Percentiles rank a stretch among this genome's conserved stretches.
Evolutionary conservation across 192 early-diverging fungal genomes (phyloP).

Genomic region (Dissophora globulifera): DNA sequence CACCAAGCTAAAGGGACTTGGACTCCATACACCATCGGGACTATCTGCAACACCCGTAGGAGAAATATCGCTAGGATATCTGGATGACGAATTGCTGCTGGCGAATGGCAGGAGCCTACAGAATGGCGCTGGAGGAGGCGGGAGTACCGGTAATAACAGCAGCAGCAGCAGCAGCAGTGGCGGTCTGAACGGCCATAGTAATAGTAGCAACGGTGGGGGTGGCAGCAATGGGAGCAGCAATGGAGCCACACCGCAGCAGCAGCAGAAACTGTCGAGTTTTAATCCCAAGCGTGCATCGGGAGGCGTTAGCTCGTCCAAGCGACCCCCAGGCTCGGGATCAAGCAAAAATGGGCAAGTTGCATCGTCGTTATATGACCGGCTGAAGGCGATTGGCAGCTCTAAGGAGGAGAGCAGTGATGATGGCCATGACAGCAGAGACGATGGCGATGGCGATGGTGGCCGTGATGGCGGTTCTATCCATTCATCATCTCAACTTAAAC

Average conservation of each 20-base stretch:
- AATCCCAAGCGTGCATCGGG: conserved; percentile 34
- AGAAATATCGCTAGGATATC: conserved; percentile 39
- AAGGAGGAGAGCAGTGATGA: conserved; percentile 4
- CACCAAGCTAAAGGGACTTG: conserved; percentile 36
- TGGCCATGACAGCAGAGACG: neutral
- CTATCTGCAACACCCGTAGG: conserved; percentile 31
- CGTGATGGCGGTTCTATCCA: conserved; percentile 12
- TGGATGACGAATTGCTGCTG: conserved; percentile 36
- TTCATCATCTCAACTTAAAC: conserved; percentile 29
- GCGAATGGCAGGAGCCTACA: conserved; percentile 45
- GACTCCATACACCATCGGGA: conserved; percentile 22
- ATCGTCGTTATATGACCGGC: conserved; percentile 42
- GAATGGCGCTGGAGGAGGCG: conserved; percentile 24
- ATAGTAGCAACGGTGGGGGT: no score
- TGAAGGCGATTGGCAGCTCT: conserved; percentile 38
- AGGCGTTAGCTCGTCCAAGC: conserved; percentile 35
- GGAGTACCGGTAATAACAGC: neutral
- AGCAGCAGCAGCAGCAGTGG: neutral
- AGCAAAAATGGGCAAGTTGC: conserved; percentile 54
- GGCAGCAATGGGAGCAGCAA: neutral
- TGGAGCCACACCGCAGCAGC: no score
- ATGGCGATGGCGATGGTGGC: neutral
- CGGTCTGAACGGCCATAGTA: neutral
- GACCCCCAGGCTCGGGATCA: conserved; percentile 40
- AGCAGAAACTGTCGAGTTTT: conserved; percentile 44